Evolutionary conservation across 768 basidiomycete species (phyloP), one percentile per base, ranked within the genome.

Genomic region (Tephrocybe sp.): DNA sequence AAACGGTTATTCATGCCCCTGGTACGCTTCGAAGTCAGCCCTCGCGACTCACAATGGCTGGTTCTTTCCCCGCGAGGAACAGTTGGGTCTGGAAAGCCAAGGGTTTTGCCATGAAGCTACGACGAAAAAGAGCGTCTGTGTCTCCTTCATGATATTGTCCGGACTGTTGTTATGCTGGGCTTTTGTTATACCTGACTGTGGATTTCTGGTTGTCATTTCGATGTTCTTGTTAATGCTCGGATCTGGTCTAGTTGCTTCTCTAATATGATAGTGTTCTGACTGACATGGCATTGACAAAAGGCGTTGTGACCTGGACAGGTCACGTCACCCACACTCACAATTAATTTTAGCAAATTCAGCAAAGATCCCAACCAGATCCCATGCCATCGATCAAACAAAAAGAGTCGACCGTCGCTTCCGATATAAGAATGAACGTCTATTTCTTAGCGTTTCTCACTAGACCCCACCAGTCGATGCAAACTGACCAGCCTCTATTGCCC

Each of bases 21-120:
- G 63, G 63, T 7, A 55, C 64, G 1, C 62, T 72, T 24, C 71
- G 69, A 25, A 64, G 66, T 43, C 69, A 73, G 41, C 46, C 73
- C 10, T 75, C 73, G 11, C 68, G 66, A 38, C 44, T 65, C 32
- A 69, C 65, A 30, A 53, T 70, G 23, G 45, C 62, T 21, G 55
- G 54, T 36, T 52, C 61, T 9, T 62, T 65, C 9, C 53, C 62
- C 7, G 53, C 55, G 24, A 59, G 36, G 33, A 57, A 53, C 5
- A 50, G 58, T 23, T 68, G 76, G 66, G 55, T 73, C 41, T 58
- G 64, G 7, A 68, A 68, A 41, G 76, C 75, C 17, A 77, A 67
- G 56, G 63, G 58, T 12, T 68, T 79, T 41, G 72, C 73, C n/a
- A 68, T 69, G 46, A 78, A 71, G 56, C 63, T 79, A 47, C 68